Evolutionary conservation across 1,139 yeast species (phyloP).

Genomic region (Hansenula lynferdii): DNA sequence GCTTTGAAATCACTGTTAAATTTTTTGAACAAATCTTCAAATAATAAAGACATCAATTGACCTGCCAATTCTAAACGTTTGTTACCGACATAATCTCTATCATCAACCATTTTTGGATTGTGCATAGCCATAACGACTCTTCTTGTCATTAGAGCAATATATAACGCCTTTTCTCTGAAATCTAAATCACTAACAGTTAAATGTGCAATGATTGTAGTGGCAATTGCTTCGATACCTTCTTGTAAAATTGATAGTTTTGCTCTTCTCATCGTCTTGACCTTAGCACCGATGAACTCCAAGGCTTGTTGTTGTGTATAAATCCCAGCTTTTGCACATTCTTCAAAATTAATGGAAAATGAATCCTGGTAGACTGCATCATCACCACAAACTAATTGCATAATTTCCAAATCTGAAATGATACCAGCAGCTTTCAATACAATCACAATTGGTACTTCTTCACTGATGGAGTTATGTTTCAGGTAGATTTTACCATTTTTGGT

Average conservation of each 20-base stretch:
- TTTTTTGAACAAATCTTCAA: slow-evolving; percentile 95
- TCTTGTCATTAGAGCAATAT: slow-evolving; percentile 95
- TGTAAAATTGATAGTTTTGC: slow-evolving; percentile 78
- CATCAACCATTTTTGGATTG: slow-evolving; percentile 93
- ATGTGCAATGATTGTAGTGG: slow-evolving; percentile 95
- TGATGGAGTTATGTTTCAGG: slow-evolving; percentile 88
- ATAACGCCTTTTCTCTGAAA: slow-evolving; percentile 90
- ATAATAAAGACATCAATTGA: slow-evolving; percentile 87
- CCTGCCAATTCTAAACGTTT: slow-evolving; percentile 97
- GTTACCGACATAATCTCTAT: slow-evolving; percentile 97
- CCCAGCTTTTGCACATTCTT: slow-evolving; percentile 85
- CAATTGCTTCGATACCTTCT: slow-evolving; percentile 97
- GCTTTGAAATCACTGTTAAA: slow-evolving; percentile 93
- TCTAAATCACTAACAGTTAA: slow-evolving; percentile 81
- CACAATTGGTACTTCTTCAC: slow-evolving; percentile 95
- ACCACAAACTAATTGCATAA: slow-evolving; percentile 92
- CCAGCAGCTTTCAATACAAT: slow-evolving; percentile 95
- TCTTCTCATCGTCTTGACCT: slow-evolving; percentile 90
- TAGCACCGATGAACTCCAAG: slow-evolving; percentile 79
- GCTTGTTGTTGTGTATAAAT: slow-evolving; percentile 94
- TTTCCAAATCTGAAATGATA: slow-evolving; percentile 85
- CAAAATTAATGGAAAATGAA: slow-evolving; percentile 85
- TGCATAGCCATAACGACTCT: slow-evolving; percentile 95
- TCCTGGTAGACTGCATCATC: slow-evolving; percentile 85
- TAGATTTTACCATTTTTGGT: slow-evolving; percentile 88